Evolutionary conservation across 2,329 filamentous ascomycete species (phyloP), one percentile per base, ranked within the genome.

Genomic region (Orbilia quercus): DNA sequence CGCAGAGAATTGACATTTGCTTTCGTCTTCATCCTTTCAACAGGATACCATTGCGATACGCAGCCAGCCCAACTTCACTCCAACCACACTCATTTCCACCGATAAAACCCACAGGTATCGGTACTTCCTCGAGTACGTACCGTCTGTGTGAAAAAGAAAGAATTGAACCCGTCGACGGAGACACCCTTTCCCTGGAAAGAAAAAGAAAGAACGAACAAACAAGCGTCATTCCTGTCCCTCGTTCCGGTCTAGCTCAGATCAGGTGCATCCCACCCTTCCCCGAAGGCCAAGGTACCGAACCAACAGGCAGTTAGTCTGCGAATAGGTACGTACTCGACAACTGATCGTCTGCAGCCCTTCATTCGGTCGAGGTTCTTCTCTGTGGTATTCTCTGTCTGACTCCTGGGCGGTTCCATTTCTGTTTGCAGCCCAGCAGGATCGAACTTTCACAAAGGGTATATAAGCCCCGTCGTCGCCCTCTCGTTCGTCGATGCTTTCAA

Each of bases 181-280:
- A 23, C 12, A 36, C 40, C 23, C 40, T 36, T n/a, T 11, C 36
- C 9, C 1, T 7, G 16, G 20, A 25, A 42, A 57, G 42, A 44
- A 18, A 25, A 20, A 48, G 31, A 48, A 51, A 34, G 38, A 47
- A 44, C 28, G 18, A 28, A 45, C 31, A 18, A 40, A 31, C 45
- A 51, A 63, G 60, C 60, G 60, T 64, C 60, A 64, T 54, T 55
- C 22, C 22, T 23, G 25, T 47, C 60, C 50, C 60, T 47, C 60
- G 25, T 48, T 38, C 60, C 34, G 47, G 58, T 63, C 58, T 45
- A 53, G 58, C 36, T 42, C 34, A 44, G 22, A 53, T 63, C 58
- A 63, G 45, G 58, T 63, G 58, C 47, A 34, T 48, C 28, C 31
- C n/a, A n/a, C n/a, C n/a, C n/a, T n/a, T n/a, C n/a, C 36, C 22